Evolutionary conservation across 257 asterid genomes (phyloP).

Genomic region (Craterostigma plantagineum): DNA sequence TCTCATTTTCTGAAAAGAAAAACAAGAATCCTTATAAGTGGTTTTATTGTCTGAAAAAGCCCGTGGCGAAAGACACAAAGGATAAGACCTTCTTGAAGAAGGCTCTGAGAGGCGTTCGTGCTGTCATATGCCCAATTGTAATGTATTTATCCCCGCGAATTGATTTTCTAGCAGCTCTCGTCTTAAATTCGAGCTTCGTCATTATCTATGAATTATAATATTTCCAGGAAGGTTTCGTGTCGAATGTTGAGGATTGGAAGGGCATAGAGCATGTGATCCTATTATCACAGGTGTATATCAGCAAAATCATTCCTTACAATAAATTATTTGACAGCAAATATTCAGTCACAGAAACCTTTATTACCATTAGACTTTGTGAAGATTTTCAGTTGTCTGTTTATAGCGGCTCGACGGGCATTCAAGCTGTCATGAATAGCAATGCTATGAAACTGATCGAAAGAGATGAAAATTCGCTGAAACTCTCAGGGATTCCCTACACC

Average conservation of each 20-base stretch:
- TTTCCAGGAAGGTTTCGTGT: conserved; percentile 51
- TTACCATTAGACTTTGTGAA: conserved; percentile 23
- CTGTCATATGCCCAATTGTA: conserved; percentile 66
- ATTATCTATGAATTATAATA: background rate
- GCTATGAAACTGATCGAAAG: conserved; percentile 60
- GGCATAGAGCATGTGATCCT: conserved; percentile 70
- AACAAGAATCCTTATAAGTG: conserved; percentile 2
- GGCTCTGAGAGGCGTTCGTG: conserved; percentile 68
- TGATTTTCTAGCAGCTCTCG: background rate
- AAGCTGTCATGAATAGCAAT: conserved; percentile 49
- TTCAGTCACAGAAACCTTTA: too few species aligned
- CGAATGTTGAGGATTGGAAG: conserved; percentile 54
- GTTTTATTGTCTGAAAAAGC: conserved; percentile 23
- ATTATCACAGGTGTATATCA: conserved; percentile 77
- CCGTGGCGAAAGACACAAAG: conserved; percentile 51
- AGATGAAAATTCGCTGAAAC: conserved; percentile 43
- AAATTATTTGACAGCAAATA: too few species aligned
- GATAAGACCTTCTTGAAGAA: conserved; percentile 44
- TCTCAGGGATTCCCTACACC: conserved; percentile 58
- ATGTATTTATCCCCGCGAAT: background rate
- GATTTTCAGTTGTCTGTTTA: conserved; percentile 73
- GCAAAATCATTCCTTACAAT: background rate
- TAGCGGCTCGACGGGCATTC: conserved; percentile 59
- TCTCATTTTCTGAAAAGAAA: background rate
- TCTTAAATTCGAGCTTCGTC: background rate